phyloP scores from a whole-genome alignment of 1,284 basidiomycete species.

The Rugosomyces carneus region DNA sequence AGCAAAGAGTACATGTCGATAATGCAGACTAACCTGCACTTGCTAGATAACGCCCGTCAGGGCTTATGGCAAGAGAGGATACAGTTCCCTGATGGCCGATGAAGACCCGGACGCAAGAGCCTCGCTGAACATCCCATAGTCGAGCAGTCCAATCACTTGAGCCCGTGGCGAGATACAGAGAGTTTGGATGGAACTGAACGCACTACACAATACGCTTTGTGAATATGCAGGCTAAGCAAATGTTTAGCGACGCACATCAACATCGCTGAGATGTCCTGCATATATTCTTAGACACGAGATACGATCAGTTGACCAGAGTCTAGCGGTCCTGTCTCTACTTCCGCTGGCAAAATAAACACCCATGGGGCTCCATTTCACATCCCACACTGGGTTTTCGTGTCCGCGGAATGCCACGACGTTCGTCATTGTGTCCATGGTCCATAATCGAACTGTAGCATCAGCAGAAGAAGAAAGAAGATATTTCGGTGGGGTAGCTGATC shows the following conservation, averaged over 20 bases:
- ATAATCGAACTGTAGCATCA: slow-evolving; percentile 87
- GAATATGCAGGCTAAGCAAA: slow-evolving; percentile 2
- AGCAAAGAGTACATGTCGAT: slow-evolving; percentile 1
- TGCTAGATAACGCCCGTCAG: slow-evolving; percentile 91
- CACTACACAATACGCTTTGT: slow-evolving; percentile 50
- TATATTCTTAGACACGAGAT: slow-evolving; percentile 87
- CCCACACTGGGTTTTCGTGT: slow-evolving; percentile 98
- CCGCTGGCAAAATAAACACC: slow-evolving; percentile 98
- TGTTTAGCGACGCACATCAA: slow-evolving; percentile 71
- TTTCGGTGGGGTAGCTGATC: slow-evolving; percentile 80
- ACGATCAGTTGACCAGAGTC: slow-evolving; percentile 95
- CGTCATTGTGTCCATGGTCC: slow-evolving; percentile 94
- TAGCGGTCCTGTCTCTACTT: slow-evolving; percentile 89
- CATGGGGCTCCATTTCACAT: slow-evolving; percentile 96
- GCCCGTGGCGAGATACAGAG: slow-evolving; percentile 94
- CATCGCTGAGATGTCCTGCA: slow-evolving; percentile 94
- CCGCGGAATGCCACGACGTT: slow-evolving; percentile 94
- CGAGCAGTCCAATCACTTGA: slow-evolving; percentile 95
- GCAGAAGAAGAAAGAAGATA: slow-evolving; percentile 92
- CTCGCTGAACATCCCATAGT: slow-evolving; percentile 98
- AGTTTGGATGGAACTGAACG: slow-evolving; percentile 96
- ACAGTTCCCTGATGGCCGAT: slow-evolving; percentile 91
- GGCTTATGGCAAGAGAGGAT: slow-evolving; percentile 85
- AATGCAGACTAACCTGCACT: slow-evolving; percentile 61
- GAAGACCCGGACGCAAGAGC: slow-evolving; percentile 91